A percentile compares a stretch with the other conserved stretches of the same genome.
phyloP scores from a whole-genome alignment of 2,329 filamentous ascomycete genomes.

The Daldinia sp. region DNA sequence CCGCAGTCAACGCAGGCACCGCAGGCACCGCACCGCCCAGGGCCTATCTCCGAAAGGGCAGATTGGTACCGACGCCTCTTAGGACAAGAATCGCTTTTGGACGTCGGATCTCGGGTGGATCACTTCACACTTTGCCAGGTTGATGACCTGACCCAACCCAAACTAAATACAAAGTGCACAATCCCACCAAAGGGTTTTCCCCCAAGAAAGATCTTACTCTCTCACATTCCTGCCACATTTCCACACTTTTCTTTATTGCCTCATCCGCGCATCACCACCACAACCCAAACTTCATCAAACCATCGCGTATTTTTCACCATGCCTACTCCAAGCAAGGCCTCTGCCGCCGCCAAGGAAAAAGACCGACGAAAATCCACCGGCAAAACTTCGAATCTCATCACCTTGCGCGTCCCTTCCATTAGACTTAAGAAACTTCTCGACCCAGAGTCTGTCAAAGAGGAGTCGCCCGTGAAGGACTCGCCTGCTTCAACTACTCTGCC shows the following conservation, averaged over 20 bases:
- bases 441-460: constrained; percentile 58
- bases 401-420: constrained; percentile 63
- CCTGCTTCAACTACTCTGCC: constrained; percentile 59
- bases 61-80: constrained; percentile 22
- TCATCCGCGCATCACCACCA: constrained; percentile 26
- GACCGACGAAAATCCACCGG: constrained; percentile 59
- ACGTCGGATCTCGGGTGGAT: constrained; percentile 44
- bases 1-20: constrained; percentile 10
- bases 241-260: constrained; percentile 27
- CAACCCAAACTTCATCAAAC: constrained; percentile 24
- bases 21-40: constrained; percentile 24
- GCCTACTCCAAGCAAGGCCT: constrained; percentile 54
- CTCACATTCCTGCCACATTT: constrained; percentile 18
- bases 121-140: constrained; percentile 42
- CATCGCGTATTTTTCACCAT: constrained; percentile 46
- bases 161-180: constrained; percentile 43
- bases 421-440: constrained; percentile 65
- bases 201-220: constrained; percentile 35
- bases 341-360: constrained; percentile 57
- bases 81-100: constrained; percentile 33
- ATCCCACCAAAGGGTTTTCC: constrained; percentile 38
- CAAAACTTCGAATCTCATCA: constrained; percentile 59
- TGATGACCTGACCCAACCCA: constrained; percentile 42
- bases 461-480: constrained; percentile 62
- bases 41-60: constrained; percentile 36